Conservation (phyloP, 2,329 filamentous ascomycete genomes). For the Calonectria crousiana region DNA sequence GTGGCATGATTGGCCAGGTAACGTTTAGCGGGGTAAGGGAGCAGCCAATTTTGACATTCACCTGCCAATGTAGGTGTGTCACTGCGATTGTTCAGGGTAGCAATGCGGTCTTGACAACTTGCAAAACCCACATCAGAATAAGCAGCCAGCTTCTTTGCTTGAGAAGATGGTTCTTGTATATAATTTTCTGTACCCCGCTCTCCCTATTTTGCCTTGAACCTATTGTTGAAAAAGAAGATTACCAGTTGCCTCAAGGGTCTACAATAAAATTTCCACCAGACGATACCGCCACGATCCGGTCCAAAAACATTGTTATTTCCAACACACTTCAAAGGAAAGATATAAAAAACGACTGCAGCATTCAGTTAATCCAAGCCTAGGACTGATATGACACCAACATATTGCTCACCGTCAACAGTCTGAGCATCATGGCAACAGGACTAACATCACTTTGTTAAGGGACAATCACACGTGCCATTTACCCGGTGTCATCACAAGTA, state of each 20-base stretch:
- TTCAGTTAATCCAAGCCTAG: too few relatives aligned
- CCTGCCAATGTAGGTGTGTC: background rate
- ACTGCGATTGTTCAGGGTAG: background rate
- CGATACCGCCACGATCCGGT: too few relatives aligned
- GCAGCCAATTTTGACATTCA: background rate
- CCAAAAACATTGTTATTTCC: too few relatives aligned
- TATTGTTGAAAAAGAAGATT: too few relatives aligned
- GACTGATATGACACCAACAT: background rate
- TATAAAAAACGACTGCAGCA: too few relatives aligned
- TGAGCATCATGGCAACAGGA: too few relatives aligned
- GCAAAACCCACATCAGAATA: background rate
- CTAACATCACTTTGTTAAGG: too few relatives aligned
- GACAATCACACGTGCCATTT: background rate
- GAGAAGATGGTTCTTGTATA: background rate
- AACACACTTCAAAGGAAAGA: too few relatives aligned
- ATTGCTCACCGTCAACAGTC: background rate
- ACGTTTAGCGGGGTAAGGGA: conserved; percentile 7
- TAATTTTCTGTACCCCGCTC: background rate
- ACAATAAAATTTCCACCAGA: too few relatives aligned
- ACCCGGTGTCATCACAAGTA: background rate
- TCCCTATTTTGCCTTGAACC: too few relatives aligned
- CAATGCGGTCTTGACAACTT: background rate
- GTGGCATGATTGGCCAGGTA: conserved; percentile 34
- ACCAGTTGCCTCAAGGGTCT: too few relatives aligned
- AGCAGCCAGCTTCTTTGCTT: background rate